These are phyloP conservation scores for Corinectria fuckeliana DNA, from an alignment of 2,329 filamentous ascomycete species.

Conservation along the genomic window DNA sequence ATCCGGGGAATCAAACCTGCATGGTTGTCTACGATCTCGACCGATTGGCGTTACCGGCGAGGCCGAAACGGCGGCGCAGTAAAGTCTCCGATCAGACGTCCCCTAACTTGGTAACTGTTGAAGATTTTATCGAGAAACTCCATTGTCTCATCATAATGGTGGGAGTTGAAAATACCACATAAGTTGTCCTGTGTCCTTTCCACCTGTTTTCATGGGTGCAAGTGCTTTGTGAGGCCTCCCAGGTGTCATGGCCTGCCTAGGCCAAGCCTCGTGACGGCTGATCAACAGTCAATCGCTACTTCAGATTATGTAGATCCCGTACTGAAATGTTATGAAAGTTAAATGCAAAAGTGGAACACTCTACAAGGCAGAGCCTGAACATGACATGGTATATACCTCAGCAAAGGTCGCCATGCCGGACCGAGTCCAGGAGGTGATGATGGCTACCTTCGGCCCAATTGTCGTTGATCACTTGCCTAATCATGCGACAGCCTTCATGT, in stretches of 20 bases:
- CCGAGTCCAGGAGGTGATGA: constrained; percentile 17
- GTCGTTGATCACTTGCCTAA: background rate
- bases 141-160: constrained; percentile 22
- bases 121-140: constrained; percentile 6
- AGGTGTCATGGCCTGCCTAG: background rate
- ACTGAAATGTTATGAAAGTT: too few species aligned
- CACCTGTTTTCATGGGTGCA: background rate
- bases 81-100: constrained; percentile 32
- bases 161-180: background rate
- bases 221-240: background rate
- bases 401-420: constrained; percentile 18
- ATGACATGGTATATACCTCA: too few species aligned
- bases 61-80: constrained; percentile 38
- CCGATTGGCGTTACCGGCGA: constrained; percentile 37
- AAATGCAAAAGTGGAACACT: too few species aligned
- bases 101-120: constrained; percentile 21
- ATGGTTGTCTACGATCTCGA: constrained; percentile 40
- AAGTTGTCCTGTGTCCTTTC: background rate
- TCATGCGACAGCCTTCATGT: constrained; percentile 4
- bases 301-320: background rate
- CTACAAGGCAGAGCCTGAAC: too few species aligned
- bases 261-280: background rate
- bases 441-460: constrained; percentile 9
- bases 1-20: background rate
- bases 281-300: background rate